A percentile compares a stretch with the other conserved stretches of the same genome.
Evolutionary conservation across 1,284 basidiomycete genomes (phyloP).

Genomic region (Ganoderma lucidum): DNA sequence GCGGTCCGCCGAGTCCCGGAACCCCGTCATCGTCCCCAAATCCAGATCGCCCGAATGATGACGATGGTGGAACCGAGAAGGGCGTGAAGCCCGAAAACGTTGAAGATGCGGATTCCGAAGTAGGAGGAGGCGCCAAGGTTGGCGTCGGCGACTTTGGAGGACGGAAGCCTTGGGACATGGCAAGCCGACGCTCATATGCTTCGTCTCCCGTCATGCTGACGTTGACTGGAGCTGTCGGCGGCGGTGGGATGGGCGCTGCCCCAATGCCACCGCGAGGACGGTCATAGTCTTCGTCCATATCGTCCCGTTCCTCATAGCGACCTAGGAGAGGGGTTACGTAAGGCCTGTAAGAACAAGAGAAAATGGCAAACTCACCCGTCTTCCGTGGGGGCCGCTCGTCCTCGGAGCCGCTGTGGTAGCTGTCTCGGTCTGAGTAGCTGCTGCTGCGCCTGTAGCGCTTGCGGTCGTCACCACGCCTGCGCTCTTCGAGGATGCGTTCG

Average conservation of each 20-base stretch:
- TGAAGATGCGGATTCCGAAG: conserved; percentile 32
- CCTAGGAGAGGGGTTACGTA: conserved; percentile 47
- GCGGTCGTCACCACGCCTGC: conserved; percentile 62
- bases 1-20: conserved; percentile 34
- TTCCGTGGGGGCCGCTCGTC: conserved; percentile 77
- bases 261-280: conserved; percentile 43
- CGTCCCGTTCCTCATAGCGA: conserved; percentile 64
- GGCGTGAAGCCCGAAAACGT: conserved; percentile 9
- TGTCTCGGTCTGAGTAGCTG: conserved; percentile 75
- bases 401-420: conserved; percentile 67
- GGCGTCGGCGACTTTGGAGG: conserved; percentile 26
- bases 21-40: conserved; percentile 41
- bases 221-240: conserved; percentile 36
- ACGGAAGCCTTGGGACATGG: conserved; percentile 50
- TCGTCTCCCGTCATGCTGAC: conserved; percentile 61
- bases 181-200: conserved; percentile 63
- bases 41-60: conserved; percentile 31
- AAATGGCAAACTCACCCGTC: conserved; percentile 57
- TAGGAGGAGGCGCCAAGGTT: conserved; percentile 16
- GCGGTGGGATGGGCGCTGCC: conserved; percentile 37
- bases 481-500: conserved; percentile 62
- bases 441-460: conserved; percentile 66
- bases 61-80: conserved; percentile 12
- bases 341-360: conserved; percentile 1
- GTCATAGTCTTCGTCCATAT: conserved; percentile 57